phyloP scores from a whole-genome alignment of 257 asterid genomes.

The Verbena officinalis region DNA sequence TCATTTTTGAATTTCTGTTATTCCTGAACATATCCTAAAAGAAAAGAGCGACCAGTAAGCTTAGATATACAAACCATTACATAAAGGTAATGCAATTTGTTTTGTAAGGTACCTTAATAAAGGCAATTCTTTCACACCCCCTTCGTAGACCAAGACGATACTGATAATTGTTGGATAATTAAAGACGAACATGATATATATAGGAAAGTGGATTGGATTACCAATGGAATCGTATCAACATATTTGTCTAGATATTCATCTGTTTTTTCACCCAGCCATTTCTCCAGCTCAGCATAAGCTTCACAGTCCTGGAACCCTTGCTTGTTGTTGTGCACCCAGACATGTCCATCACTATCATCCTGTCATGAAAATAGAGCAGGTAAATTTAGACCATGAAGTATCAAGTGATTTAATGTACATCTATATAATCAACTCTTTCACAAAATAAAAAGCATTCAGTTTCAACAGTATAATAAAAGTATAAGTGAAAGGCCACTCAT shows the following conservation, averaged over 20 bases:
- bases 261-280: conserved; percentile 64
- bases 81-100: not conserved
- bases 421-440: conserved; percentile 1
- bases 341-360: conserved; percentile 62
- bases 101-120: not conserved
- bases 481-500: too few relatives aligned
- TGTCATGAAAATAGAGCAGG: conserved; percentile 34
- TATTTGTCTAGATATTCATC: conserved; percentile 65
- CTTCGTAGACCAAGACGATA: conserved; percentile 8
- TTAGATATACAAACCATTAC: not conserved
- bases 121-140: not conserved
- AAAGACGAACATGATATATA: not conserved
- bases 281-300: conserved; percentile 76
- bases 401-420: not conserved
- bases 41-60: not conserved
- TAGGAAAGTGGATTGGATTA: conserved; percentile 37
- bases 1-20: not conserved
- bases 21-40: not conserved
- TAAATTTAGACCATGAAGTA: not conserved
- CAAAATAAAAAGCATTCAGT: not conserved
- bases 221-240: conserved; percentile 69
- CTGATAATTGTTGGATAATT: not conserved
- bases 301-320: conserved; percentile 90
- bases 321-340: conserved; percentile 85
- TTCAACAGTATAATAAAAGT: too few relatives aligned